Evolutionary conservation across 1,139 yeast species (phyloP), one percentile per base, ranked within the genome.

Genomic region (Wickerhamomyces sp.): DNA sequence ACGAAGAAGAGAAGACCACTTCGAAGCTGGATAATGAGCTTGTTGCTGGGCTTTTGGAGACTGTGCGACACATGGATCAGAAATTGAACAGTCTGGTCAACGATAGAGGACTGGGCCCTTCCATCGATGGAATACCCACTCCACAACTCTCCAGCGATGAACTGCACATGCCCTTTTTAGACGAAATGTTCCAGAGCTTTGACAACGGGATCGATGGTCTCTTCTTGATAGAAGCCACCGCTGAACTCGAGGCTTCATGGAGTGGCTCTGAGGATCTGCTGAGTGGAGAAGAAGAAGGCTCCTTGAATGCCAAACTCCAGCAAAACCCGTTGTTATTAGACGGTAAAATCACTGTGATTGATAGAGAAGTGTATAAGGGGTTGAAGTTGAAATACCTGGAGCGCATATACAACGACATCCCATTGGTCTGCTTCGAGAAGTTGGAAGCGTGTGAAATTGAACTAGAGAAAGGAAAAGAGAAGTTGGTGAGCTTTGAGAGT

Each of bases 351-450:
- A 7, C 23, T 12, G 18, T 7, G 5, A 13, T 15, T 8, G 24
- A 17, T 4, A 8, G 18, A 5, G 25, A 28, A 21, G 5, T 14
- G 4, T 15, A 13, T 13, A 16, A 32, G 11, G 10, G 20, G 13
- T 9, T 24, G 12, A 28, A 23, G 11, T 6, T 23, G 3, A 6
- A 21, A 7, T 33, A 33, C 16, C 18, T 33, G 9, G 12, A 19
- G 11, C 16, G 25, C 14, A 17, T 33, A n/a, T 33, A 28, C 14
- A 21, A 20, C 21, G 32, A 24, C 2, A 6, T 29, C 9, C 36
- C 36, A 1, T 3, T 28, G 8, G 26, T 33, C 1, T 33, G 36
- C 15, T 33, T 13, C 21, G 36, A 29, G 9, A 23, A 25, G 15
- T 11, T 30, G n/a, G n/a, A 30, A 19, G n/a, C 17, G n/a, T 25